These are phyloP conservation scores for Posidonia australis DNA, from an alignment of 106 monocot genomes.

Conservation along the genomic window DNA sequence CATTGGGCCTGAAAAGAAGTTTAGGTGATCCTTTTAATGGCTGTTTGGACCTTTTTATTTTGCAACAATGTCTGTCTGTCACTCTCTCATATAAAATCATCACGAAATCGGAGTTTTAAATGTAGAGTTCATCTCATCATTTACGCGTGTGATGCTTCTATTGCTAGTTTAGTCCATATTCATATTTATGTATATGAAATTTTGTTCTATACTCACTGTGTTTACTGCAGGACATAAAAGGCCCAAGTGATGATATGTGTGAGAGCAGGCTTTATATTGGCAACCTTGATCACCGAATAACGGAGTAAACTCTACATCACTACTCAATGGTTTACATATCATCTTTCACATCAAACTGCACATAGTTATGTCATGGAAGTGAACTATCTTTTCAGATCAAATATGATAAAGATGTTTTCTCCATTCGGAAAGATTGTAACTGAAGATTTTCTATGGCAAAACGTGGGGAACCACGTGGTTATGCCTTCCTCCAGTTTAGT, in stretches of 20 bases:
- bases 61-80: too few relatives aligned
- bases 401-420: slow-evolving; percentile 81
- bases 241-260: slow-evolving; percentile 30
- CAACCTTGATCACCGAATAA: slow-evolving; percentile 80
- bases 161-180: too few relatives aligned
- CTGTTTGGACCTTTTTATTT: too few relatives aligned
- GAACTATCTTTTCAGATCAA: slow-evolving; percentile 35
- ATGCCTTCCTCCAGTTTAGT: slow-evolving; percentile 82
- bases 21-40: too few relatives aligned
- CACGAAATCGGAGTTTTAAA: too few relatives aligned
- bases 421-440: slow-evolving; percentile 76
- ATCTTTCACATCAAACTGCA: neutral
- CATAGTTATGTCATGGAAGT: too few relatives aligned
- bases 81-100: too few relatives aligned
- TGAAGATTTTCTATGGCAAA: slow-evolving; percentile 87
- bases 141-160: too few relatives aligned
- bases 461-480: slow-evolving; percentile 89
- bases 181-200: too few relatives aligned
- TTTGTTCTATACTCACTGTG: too few relatives aligned
- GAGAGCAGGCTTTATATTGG: slow-evolving; percentile 77
- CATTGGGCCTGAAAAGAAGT: too few relatives aligned
- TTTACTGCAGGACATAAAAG: slow-evolving; percentile 21
- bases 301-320: slow-evolving; percentile 43
- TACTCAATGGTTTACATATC: neutral
- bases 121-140: too few relatives aligned